Percentiles rank a stretch among this genome's conserved stretches.
Conservation (phyloP, 225 moss, liverwort and hornwort genomes). For the Rhytidiadelphus loreus region DNA sequence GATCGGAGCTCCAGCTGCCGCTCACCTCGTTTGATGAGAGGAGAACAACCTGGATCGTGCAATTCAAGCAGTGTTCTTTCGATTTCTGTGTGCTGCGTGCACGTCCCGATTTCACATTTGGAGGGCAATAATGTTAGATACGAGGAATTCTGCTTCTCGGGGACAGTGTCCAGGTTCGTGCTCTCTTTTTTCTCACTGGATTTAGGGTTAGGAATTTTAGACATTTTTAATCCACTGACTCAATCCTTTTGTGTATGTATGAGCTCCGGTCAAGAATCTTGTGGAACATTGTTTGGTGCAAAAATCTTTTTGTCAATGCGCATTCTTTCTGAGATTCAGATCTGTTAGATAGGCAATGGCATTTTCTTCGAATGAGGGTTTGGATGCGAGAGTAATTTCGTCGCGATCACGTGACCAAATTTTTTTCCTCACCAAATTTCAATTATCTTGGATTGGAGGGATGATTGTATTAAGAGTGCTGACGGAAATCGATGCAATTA, state of each 20-base stretch:
- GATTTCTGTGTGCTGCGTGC: neutral
- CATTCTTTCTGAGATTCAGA: neutral
- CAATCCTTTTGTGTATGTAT: neutral
- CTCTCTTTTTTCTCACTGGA: neutral
- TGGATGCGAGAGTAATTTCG: neutral
- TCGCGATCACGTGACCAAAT: neutral
- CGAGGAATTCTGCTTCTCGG: neutral
- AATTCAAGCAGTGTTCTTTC: neutral
- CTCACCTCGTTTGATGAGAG: neutral
- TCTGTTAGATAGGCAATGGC: neutral
- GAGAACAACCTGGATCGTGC: neutral
- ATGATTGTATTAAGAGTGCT: neutral
- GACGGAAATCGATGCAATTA: neutral
- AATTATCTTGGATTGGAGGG: neutral
- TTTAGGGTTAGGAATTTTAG: neutral
- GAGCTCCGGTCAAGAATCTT: neutral
- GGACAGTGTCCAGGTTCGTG: neutral
- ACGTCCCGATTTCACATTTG: neutral
- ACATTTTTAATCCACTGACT: neutral
- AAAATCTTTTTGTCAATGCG: neutral
- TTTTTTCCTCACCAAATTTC: neutral
- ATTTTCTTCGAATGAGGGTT: neutral
- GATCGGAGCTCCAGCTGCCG: neutral
- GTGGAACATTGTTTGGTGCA: neutral
- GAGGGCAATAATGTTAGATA: neutral